Conservation (phyloP, 2,329 filamentous ascomycete species). For the Fusarium drepaniforme region DNA sequence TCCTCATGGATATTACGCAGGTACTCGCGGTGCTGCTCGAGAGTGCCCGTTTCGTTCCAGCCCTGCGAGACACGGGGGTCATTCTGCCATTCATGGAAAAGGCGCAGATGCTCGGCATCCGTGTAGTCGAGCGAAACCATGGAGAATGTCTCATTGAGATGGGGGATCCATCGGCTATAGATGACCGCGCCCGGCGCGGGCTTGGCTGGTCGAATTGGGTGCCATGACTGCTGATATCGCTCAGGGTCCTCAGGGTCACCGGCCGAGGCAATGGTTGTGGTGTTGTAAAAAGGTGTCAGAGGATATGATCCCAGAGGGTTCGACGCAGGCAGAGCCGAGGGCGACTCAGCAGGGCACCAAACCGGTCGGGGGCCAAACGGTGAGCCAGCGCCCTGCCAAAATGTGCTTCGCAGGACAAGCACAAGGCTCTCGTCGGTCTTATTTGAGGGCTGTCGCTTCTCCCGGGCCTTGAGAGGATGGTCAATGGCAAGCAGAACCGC, state of each 20-base stretch:
- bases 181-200: conserved; percentile 76
- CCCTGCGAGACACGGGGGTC: conserved; percentile 84
- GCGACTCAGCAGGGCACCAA: conserved; percentile 66
- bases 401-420: conserved; percentile 65
- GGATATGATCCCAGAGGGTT: conserved; percentile 60
- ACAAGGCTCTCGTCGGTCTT: conserved; percentile 49
- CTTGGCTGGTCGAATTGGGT: conserved; percentile 79
- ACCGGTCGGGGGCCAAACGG: conserved; percentile 74
- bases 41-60: conserved; percentile 83
- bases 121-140: conserved; percentile 80
- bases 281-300: conserved; percentile 62
- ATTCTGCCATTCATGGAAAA: conserved; percentile 87
- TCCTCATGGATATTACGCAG: conserved; percentile 76
- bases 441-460: conserved; percentile 41
- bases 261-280: conserved; percentile 53
- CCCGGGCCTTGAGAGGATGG: conserved; percentile 56
- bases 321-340: conserved; percentile 50
- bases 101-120: conserved; percentile 71
- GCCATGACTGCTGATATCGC: conserved; percentile 67
- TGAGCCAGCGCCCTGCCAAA: conserved; percentile 79
- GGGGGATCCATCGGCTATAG: conserved; percentile 84
- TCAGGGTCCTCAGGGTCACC: conserved; percentile 56
- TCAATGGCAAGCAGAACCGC: conserved; percentile 63
- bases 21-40: conserved; percentile 81
- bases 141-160: conserved; percentile 81